These are phyloP conservation scores for Agaricus subrufescens DNA, from an alignment of 768 basidiomycete species.

Conservation along the genomic window DNA sequence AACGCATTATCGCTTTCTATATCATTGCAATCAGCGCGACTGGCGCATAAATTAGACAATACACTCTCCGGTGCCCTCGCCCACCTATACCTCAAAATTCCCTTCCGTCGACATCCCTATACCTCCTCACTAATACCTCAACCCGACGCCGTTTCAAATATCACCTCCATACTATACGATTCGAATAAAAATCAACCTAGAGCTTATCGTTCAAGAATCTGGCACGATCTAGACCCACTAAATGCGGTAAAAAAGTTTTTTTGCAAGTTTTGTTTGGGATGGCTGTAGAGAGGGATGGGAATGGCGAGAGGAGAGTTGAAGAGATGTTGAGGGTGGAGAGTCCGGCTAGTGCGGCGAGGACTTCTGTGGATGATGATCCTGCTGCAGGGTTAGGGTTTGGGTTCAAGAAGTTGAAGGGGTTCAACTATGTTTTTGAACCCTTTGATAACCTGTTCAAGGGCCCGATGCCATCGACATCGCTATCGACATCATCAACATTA, in stretches of 20 bases:
- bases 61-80: conserved; percentile 46
- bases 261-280: conserved; percentile 52
- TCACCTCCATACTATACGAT: conserved; percentile 14
- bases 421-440: conserved; percentile 8
- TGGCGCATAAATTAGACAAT: conserved; percentile 46
- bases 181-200: neutral
- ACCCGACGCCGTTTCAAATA: conserved; percentile 19
- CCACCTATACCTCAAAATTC: conserved; percentile 33
- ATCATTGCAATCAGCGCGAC: conserved; percentile 56
- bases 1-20: conserved; percentile 53
- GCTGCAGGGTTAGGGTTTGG: conserved; percentile 9
- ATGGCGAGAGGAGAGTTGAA: conserved; percentile 23
- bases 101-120: conserved; percentile 20
- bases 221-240: conserved; percentile 41
- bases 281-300: conserved; percentile 18
- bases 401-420: conserved; percentile 3
- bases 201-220: conserved; percentile 33
- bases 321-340: conserved; percentile 21
- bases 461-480: no score
- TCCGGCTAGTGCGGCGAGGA: conserved; percentile 13
- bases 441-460: neutral
- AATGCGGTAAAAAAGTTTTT: conserved; percentile 51
- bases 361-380: conserved; percentile 10
- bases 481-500: no score
- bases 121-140: conserved; percentile 9